Conservation (phyloP, 2,329 filamentous ascomycete species). For the Alternaria atra region DNA sequence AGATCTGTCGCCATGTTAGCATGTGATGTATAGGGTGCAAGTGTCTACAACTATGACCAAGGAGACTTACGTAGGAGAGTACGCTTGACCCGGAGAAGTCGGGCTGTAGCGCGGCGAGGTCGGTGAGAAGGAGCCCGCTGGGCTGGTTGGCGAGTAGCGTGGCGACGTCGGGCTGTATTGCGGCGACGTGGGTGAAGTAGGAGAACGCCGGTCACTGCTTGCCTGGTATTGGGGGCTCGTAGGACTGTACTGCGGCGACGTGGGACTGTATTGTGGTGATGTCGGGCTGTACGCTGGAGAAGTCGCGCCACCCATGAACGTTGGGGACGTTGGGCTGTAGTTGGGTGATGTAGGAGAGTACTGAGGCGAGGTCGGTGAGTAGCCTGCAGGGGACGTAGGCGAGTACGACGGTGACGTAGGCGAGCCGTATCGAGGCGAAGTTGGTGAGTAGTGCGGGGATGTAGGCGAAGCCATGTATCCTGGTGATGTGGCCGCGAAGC, state of each 20-base stretch:
- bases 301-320: conserved; percentile 28
- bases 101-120: conserved; percentile 54
- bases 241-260: conserved; percentile 76
- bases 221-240: conserved; percentile 66
- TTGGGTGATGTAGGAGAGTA: conserved; percentile 57
- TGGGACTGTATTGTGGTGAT: conserved; percentile 63
- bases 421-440: conserved; percentile 60
- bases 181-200: conserved; percentile 60
- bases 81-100: conserved; percentile 45
- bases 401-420: conserved; percentile 66
- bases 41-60: conserved; percentile 38
- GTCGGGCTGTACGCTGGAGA: conserved; percentile 67
- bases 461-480: conserved; percentile 62
- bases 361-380: conserved; percentile 61
- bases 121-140: conserved; percentile 56
- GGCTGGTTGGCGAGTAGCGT: conserved; percentile 39
- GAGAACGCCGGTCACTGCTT: conserved; percentile 60
- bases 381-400: conserved; percentile 60
- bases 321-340: conserved; percentile 59
- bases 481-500: conserved; percentile 62
- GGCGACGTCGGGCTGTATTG: conserved; percentile 48
- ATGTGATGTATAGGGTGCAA: neutral
- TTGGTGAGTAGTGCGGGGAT: conserved; percentile 69
- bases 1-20: conserved; percentile 42
- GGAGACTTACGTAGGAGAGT: conserved; percentile 57